A percentile compares a stretch with the other conserved stretches of the same genome.
Evolutionary conservation across 75 land plant genomes (phyloP).

Genomic region (Cryptomeria japonica): DNA sequence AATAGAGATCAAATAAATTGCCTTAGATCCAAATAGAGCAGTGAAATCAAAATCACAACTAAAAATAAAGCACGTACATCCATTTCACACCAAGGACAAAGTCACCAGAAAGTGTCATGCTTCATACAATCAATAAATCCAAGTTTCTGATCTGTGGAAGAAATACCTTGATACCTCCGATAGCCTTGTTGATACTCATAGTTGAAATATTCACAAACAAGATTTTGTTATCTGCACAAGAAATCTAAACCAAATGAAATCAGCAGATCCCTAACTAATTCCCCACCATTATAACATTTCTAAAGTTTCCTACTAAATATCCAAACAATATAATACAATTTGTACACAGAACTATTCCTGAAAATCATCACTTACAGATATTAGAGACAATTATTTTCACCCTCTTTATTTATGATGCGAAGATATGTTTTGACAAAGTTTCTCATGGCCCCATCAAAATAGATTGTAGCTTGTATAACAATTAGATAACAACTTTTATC

Average conservation of each 20-base stretch:
- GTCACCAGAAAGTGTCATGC: background rate
- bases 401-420: background rate
- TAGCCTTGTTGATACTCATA: constrained; percentile 54
- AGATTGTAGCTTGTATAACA: no score
- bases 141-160: background rate
- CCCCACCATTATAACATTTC: background rate
- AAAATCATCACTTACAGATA: background rate
- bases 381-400: background rate
- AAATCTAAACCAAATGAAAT: constrained; percentile 45
- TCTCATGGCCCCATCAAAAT: no score
- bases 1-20: background rate
- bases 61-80: background rate
- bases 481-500: no score
- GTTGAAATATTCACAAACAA: constrained; percentile 76
- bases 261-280: background rate
- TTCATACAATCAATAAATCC: background rate
- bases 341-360: background rate
- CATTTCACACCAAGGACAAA: background rate
- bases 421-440: background rate
- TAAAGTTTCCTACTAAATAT: background rate
- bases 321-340: background rate
- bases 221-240: constrained; percentile 86
- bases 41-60: background rate
- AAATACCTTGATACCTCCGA: constrained; percentile 88
- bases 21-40: background rate